Evolutionary conservation across 1,284 basidiomycete genomes (phyloP).

Genomic region (Naganishia sp.): DNA sequence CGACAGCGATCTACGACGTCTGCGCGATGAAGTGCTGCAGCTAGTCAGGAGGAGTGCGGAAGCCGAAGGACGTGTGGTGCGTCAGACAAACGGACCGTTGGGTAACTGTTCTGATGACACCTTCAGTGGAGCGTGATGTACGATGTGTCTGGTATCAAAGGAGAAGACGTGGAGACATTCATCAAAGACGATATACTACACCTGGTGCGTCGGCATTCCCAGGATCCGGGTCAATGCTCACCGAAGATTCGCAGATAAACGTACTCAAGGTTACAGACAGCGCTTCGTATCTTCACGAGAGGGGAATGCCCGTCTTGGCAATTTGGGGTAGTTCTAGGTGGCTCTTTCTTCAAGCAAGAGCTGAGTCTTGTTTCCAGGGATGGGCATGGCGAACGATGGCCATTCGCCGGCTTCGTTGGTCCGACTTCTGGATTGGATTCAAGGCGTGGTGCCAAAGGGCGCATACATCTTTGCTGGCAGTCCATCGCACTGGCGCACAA

Average conservation of each 20-base stretch:
- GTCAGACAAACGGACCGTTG: conserved; percentile 19
- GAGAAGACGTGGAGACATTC: conserved; percentile 29
- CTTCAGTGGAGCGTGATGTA: conserved; percentile 34
- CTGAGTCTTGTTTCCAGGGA: conserved; percentile 13
- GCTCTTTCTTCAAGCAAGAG: too few relatives aligned
- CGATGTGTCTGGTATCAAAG: conserved; percentile 31
- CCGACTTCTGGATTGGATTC: conserved; percentile 31
- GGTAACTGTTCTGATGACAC: not conserved
- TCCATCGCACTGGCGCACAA: conserved; percentile 32
- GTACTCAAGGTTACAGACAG: conserved; percentile 28
- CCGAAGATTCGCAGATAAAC: conserved; percentile 27
- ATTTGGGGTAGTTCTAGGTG: conserved; percentile 34
- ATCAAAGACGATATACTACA: conserved; percentile 35
- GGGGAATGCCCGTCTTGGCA: conserved; percentile 33
- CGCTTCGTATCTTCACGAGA: conserved; percentile 34
- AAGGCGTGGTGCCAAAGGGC: conserved; percentile 15
- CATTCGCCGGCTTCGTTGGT: conserved; percentile 32
- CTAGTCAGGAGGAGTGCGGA: conserved; percentile 58
- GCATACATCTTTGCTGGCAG: conserved; percentile 36
- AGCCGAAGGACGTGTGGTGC: conserved; percentile 40
- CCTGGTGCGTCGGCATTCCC: conserved; percentile 22
- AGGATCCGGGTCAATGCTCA: not conserved
- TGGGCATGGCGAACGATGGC: conserved; percentile 34
- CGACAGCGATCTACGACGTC: conserved; percentile 57
- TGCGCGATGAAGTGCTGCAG: conserved; percentile 71